Base-by-base conservation (phyloP, 148 eudicot genomes). In the Vaccinium macrocarpon region DNA sequence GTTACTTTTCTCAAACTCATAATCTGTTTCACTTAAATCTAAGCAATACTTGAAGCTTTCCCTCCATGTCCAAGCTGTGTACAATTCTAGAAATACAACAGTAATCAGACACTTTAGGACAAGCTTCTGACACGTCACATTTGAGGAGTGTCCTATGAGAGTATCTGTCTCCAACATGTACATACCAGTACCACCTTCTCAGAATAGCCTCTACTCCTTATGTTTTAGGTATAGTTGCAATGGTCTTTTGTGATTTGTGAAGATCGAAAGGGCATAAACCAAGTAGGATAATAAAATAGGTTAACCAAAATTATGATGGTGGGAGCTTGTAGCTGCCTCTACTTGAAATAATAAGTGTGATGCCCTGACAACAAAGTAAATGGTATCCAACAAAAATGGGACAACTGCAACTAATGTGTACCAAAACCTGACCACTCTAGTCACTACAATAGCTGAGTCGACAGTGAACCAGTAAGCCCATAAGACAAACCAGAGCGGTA, bases 361-460 rank as follows among this genome's bases (percentile, higher is more conserved):
- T 68, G 13, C 73, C 38, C 19, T 25, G 15, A 2, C 21, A 49
- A 9, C 14, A 55, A 68, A 81, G 46, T 49, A 66, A 52, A 9
- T 15, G 48, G 27, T 25, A 42, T 81, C 48, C 19, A 49, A 68
- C 68, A 66, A 25, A 73, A 76, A 48, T 2, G 75, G 76, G 15
- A 76, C 29, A 48, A 49, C 46, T 42, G 76, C 83, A 66, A 81
- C 14, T 53, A 27, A 14, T 78, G 46, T 15, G 19, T 78, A 29
- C 53, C 62, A 53, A 16, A 49, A 76, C 79, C 79, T 49, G 9
- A 76, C 79, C 78, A 72, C 46, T 5, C 78, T 46, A 46, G 78
- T 11, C 73, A 27, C 32, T 68, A 27, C 73, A 46, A 27, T 75
- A 48, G 29, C 52, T 27, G 50, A 11, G 15, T 48, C 56, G 18